Evolutionary conservation across 2,329 filamentous ascomycete species (phyloP).

Genomic region (Rosellinia necatrix): DNA sequence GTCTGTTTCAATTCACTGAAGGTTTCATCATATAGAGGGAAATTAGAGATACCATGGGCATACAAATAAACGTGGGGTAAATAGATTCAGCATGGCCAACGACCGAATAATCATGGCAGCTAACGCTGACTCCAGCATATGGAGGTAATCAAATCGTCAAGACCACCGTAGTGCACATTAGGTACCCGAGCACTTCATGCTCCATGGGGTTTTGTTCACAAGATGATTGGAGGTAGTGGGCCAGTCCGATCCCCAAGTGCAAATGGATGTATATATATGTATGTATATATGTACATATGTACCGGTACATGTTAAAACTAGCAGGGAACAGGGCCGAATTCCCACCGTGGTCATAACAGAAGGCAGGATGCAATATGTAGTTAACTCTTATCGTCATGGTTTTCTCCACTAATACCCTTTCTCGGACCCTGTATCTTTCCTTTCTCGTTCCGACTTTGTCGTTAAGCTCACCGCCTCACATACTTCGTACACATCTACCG

Average conservation of each 20-base stretch:
- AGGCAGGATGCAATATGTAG: conserved; percentile 10
- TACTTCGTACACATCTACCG: background rate
- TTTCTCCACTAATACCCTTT: conserved; percentile 12
- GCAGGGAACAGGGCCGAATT: conserved; percentile 16
- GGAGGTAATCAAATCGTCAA: conserved; percentile 22
- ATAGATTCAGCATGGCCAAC: conserved; percentile 8
- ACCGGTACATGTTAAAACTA: conserved; percentile 15
- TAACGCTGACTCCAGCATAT: conserved; percentile 7
- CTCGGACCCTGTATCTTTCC: background rate
- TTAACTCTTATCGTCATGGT: conserved; percentile 17
- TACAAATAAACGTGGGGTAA: conserved; percentile 16
- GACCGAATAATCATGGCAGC: background rate
- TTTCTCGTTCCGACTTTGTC: background rate
- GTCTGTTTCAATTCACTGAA: background rate
- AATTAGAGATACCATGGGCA: conserved; percentile 19
- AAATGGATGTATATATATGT: no score
- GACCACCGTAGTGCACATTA: no score
- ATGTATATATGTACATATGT: no score
- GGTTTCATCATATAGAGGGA: conserved; percentile 9
- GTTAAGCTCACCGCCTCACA: conserved; percentile 20
- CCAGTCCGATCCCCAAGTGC: no score
- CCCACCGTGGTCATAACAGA: conserved; percentile 13
- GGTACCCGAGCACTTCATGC: no score
- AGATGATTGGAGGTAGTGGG: background rate
- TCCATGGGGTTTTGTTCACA: background rate